Base-by-base conservation (phyloP, 805 yeast genomes). In the Candida pini region DNA sequence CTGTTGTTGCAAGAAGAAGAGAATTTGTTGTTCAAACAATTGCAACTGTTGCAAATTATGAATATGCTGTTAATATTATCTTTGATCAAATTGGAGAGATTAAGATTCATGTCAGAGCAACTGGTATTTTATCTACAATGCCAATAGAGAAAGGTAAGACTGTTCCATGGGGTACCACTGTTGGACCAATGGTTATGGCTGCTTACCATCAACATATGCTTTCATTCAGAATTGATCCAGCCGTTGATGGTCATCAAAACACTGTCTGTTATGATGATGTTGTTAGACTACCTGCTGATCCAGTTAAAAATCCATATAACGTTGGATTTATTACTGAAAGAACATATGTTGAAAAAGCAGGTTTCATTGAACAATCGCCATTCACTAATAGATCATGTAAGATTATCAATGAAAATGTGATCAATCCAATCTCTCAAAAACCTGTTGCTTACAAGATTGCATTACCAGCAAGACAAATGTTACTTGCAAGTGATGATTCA, bases 61-160 rank as follows among this genome's bases (percentile, higher is more conserved):
- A 83, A 64, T 83, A 83, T 65, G 73, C 80, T 45, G 58, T 82
- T 48, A 81, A 81, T 62, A 64, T 78, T 54, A 73, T 81, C 54
- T 77, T 83, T 51, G 83, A 78, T 50, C 86, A 76, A 60, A 87
- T 80, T 46, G 94, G 89, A 51, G 78, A 80, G 35, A 78, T 83
- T 49, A 78, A 77, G 45, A 77, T 83, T 41, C 87, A 84, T 58
- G 80, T 81, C 40, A 73, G 90, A 64, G 92, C 92, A 41, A 83
- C 94, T 38, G 94, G 94, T 69, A 83, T 83, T 52, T 68, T 83
- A 47, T 82, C 90, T 23, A 83, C 94, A 39, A 81, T 79, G 81
- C 87, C 88, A 49, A 76, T 81, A 45, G 89, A 83, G 44, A 78
- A 73, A 45, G 77, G 71, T 52, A 71, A 69, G 41, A 69, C 63